Conservation (phyloP, 257 asterid species). For the Fraxinus americana region DNA sequence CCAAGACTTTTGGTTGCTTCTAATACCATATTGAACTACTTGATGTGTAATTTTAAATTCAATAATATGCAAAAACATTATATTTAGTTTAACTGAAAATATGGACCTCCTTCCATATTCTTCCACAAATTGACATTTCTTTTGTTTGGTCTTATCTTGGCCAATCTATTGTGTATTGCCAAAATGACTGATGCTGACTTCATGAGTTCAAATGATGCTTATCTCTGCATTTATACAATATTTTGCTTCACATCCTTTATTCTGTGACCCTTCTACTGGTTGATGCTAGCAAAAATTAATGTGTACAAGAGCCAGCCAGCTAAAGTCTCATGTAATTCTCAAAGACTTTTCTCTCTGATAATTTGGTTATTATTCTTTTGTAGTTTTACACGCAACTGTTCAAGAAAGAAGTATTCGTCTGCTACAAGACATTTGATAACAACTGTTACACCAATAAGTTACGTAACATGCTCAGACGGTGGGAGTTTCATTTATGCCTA, state of each 20-base stretch:
- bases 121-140: not conserved
- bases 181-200: not conserved
- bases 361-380: not conserved
- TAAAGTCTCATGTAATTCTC: not conserved
- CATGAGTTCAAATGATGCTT: not conserved
- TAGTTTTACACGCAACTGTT: not conserved
- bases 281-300: too few species aligned
- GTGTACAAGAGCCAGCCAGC: too few species aligned
- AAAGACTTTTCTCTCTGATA: not conserved
- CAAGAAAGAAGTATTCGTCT: not conserved
- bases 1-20: too few species aligned
- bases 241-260: not conserved
- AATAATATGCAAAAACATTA: not conserved
- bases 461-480: too few species aligned
- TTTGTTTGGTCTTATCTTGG: not conserved
- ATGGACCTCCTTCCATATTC: not conserved
- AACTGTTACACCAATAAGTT: too few species aligned
- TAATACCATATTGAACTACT: too few species aligned
- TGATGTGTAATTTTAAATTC: too few species aligned
- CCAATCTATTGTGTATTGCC: not conserved
- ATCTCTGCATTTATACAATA: not conserved
- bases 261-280: too few species aligned
- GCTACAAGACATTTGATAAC: not conserved
- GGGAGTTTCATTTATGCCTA: too few species aligned
- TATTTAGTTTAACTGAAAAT: not conserved